These are phyloP conservation scores for Plicaturopsis crispa DNA, from an alignment of 768 basidiomycete species.

Conservation along the genomic window DNA sequence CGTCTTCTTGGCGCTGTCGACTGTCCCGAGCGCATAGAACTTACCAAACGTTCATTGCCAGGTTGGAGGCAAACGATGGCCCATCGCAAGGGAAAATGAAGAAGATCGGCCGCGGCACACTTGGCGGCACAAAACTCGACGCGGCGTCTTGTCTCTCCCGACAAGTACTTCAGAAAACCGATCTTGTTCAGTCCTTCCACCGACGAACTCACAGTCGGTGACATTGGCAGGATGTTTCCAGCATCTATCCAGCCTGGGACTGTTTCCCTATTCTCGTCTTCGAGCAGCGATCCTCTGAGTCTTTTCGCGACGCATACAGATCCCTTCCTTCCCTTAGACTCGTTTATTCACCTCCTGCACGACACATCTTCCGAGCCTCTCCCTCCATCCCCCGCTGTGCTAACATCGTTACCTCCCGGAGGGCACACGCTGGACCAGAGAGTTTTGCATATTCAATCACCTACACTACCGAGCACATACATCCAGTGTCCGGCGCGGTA, in stretches of 20 bases:
- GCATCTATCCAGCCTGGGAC: slow-evolving; percentile 50
- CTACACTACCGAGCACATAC: slow-evolving; percentile 59
- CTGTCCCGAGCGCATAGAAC: no score
- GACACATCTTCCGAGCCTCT: slow-evolving; percentile 44
- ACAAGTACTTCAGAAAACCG: background rate
- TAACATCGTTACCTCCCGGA: slow-evolving; percentile 35
- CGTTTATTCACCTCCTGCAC: slow-evolving; percentile 55
- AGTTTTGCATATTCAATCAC: slow-evolving; percentile 76
- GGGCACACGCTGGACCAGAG: slow-evolving; percentile 43
- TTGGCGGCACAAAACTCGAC: background rate
- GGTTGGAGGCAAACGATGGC: background rate
- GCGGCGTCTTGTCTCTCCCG: background rate
- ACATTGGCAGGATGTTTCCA: slow-evolving; percentile 39
- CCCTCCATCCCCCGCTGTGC: slow-evolving; percentile 36
- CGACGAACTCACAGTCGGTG: slow-evolving; percentile 5
- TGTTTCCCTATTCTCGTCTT: slow-evolving; percentile 74
- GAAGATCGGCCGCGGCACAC: background rate
- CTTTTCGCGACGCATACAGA: slow-evolving; percentile 47
- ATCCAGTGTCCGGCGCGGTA: slow-evolving; percentile 45
- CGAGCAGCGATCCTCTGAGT: slow-evolving; percentile 50
- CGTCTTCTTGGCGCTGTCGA: no score
- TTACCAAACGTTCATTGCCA: no score
- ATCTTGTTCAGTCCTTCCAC: background rate
- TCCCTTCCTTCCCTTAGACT: slow-evolving; percentile 46
- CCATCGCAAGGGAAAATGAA: background rate